Conservation (phyloP, 2,329 filamentous ascomycete species). For the Fusarium nanum region DNA sequence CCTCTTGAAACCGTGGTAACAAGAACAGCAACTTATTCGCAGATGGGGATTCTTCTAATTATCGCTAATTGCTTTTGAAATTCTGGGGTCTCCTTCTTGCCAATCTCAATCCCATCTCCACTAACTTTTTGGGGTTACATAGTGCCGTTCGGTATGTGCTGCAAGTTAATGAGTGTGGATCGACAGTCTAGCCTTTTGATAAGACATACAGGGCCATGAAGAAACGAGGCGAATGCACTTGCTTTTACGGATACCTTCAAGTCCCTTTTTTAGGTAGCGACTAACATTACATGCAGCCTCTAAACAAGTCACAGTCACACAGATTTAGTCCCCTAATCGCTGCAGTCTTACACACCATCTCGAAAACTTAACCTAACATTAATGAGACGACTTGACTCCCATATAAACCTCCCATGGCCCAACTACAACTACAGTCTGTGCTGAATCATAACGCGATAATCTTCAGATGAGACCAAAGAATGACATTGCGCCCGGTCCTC, state of each 20-base stretch:
- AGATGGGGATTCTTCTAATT: neutral
- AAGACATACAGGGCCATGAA: conserved; percentile 3
- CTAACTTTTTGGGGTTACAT: neutral
- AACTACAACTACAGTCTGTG: neutral
- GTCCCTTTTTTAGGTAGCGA: neutral
- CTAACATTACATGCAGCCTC: neutral
- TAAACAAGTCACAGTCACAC: neutral
- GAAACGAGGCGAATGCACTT: conserved; percentile 14
- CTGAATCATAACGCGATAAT: conserved; percentile 15
- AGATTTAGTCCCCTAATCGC: neutral
- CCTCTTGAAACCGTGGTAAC: neutral
- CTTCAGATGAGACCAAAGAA: conserved; percentile 13
- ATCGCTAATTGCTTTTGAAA: conserved; percentile 35
- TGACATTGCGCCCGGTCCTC: conserved; percentile 25
- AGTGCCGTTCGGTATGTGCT: conserved; percentile 16
- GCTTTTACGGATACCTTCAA: neutral
- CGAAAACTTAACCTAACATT: conserved; percentile 5
- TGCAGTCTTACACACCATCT: conserved; percentile 18
- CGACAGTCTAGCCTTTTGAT: conserved; percentile 24
- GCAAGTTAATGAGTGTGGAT: conserved; percentile 36
- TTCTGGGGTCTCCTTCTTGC: conserved; percentile 27
- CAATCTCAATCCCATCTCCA: conserved; percentile 24
- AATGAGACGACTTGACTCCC: conserved; percentile 23
- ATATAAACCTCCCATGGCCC: neutral
- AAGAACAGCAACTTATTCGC: neutral